Evolutionary conservation across 2,329 filamentous ascomycete genomes (phyloP).

Genomic region (Tolypocladium tropicale): DNA sequence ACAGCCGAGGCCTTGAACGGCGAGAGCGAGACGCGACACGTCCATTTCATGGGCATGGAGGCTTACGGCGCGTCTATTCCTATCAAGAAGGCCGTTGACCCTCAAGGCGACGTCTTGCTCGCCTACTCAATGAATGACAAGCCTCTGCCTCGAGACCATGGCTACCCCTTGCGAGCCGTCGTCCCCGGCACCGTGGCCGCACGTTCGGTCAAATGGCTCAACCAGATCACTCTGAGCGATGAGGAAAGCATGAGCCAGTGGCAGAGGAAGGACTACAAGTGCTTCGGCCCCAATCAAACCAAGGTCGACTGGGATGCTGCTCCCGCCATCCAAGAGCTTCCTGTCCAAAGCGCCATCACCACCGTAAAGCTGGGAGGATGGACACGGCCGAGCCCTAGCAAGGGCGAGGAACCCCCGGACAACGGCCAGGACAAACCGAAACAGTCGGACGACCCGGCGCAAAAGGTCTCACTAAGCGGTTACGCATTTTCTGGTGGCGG

Average conservation of each 20-base stretch:
- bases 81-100: constrained; percentile 46
- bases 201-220: constrained; percentile 60
- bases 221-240: constrained; percentile 50
- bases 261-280: constrained; percentile 60
- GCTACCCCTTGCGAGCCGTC: constrained; percentile 51
- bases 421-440: not conserved
- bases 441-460: constrained; percentile 3
- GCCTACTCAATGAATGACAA: constrained; percentile 59
- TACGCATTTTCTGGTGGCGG: constrained; percentile 63
- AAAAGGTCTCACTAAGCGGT: constrained; percentile 37
- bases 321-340: constrained; percentile 56
- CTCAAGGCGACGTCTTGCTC: constrained; percentile 52
- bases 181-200: constrained; percentile 59
- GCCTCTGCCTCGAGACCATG: constrained; percentile 53
- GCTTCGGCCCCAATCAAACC: constrained; percentile 53
- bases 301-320: constrained; percentile 53
- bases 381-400: constrained; percentile 2
- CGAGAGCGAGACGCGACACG: constrained; percentile 33
- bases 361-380: constrained; percentile 31
- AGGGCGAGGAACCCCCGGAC: not conserved
- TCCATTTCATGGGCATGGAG: constrained; percentile 49
- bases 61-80: constrained; percentile 54
- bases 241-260: constrained; percentile 57
- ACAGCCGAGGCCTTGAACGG: constrained; percentile 24
- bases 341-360: constrained; percentile 58